Evolutionary conservation across 2,329 filamentous ascomycete species (phyloP), one percentile per base, ranked within the genome.

Genomic region (Apiospora sp.): DNA sequence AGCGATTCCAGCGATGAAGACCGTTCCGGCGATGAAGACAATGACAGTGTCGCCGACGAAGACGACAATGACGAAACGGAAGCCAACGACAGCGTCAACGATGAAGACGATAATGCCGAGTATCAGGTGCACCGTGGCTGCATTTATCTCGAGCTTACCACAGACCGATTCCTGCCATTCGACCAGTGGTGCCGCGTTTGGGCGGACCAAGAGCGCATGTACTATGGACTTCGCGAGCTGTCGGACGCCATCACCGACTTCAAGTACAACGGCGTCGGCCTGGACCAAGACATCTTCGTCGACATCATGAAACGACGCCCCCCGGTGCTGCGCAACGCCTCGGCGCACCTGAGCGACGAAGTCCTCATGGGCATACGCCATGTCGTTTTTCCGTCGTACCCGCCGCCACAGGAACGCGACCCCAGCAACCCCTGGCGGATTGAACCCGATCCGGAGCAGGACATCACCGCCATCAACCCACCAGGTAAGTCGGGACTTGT

Each of bases 291-390:
- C 46, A 22, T 7, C 5, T 41, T 48, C 2, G 6, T 7, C 1
- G 48, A 49, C 19, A 51, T 51, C 49, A 4, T 51, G n/a, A n/a
- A 12, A 4, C 49, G n/a, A 3, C 51, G 51, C 12, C 51, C 51
- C 24, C 24, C 51, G 4, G 51, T 30, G 1, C 51, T 54, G 4
- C 51, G 51, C 51, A 13, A 54, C 24, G 24, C 51, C 24, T 54
- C 51, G 6, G 51, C 51, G 4, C 51, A 16, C 24, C 51, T 54
- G 24, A 54, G 51, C 51, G 51, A 54, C 51, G 51, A 54, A 12
- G 51, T 54, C 13, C 51, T 54, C 24, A 54, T 54, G 51, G 51
- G 51, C 24, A 54, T 54, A 13, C 51, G 51, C 51, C 51, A 54
- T 14, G 24, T 30, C 24, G 51, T 54, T 0, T 27, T 54, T 5